phyloP scores from a whole-genome alignment of 306 rosid genomes.

The Fragaria ananassa region DNA sequence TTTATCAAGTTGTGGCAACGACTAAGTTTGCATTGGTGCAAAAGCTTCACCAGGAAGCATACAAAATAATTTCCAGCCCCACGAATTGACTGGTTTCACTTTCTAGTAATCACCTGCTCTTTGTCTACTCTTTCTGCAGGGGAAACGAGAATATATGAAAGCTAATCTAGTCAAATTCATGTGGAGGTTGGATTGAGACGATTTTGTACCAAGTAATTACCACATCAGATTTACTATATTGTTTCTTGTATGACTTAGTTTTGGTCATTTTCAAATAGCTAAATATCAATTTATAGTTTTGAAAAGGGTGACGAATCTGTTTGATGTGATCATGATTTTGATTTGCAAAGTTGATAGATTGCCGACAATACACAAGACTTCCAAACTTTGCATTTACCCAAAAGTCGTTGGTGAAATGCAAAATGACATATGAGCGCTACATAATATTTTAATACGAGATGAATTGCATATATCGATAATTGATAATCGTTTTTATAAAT shows the following conservation, averaged over 20 bases:
- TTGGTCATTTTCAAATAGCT: neutral
- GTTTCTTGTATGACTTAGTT: neutral
- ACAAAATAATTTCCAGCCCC: neutral
- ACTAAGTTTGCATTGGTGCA: neutral
- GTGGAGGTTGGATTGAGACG: neutral
- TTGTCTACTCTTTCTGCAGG: neutral
- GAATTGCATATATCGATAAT: neutral
- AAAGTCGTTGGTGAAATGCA: neutral
- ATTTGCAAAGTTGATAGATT: neutral
- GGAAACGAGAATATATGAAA: too few species aligned
- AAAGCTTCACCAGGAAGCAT: neutral
- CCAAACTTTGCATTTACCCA: neutral
- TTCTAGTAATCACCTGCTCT: neutral
- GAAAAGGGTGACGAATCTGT: neutral
- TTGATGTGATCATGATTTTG: neutral
- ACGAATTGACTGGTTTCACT: neutral
- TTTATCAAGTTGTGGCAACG: constrained; percentile 2
- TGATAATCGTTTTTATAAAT: neutral
- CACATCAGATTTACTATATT: neutral
- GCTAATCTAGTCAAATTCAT: neutral
- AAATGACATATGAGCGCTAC: neutral
- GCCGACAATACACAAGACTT: neutral
- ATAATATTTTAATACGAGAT: neutral
- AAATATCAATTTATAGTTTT: neutral
- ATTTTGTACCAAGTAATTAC: neutral